Conservation (phyloP, 1,284 basidiomycete species). For the Volvariella volvacea region DNA sequence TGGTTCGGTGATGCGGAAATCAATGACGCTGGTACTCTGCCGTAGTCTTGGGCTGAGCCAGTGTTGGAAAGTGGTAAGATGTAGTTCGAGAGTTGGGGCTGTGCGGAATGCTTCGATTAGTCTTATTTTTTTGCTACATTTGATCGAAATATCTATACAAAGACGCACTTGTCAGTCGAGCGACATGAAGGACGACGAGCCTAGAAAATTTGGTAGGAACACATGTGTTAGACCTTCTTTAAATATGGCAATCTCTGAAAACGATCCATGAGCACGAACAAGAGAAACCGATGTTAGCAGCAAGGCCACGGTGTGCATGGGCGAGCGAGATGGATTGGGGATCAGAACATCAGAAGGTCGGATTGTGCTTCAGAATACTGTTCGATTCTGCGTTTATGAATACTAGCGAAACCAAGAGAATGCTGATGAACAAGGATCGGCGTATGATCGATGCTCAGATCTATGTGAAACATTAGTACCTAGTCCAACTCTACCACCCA, state of each 20-base stretch:
- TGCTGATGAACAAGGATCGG: no score
- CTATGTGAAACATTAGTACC: no score
- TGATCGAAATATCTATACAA: constrained; percentile 28
- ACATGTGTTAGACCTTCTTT: constrained; percentile 81
- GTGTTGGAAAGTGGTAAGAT: constrained; percentile 73
- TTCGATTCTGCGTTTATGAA: no score
- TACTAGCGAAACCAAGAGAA: no score
- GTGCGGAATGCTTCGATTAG: constrained; percentile 54
- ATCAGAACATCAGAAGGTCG: constrained; percentile 90
- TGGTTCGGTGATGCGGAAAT: constrained; percentile 94
- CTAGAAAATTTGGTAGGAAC: constrained; percentile 75
- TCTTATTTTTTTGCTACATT: no score
- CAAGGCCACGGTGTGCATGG: constrained; percentile 86
- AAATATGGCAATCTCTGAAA: constrained; percentile 60
- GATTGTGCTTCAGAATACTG: constrained; percentile 7
- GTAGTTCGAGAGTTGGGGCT: constrained; percentile 87
- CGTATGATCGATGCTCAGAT: no score
- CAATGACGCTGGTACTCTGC: constrained; percentile 89
- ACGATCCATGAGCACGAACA: constrained; percentile 23
- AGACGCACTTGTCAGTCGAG: constrained; percentile 87
- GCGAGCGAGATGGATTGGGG: constrained; percentile 73
- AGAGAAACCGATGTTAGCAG: constrained; percentile 89
- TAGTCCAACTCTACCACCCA: no score
- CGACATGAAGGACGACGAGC: constrained; percentile 81
- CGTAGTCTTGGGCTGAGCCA: constrained; percentile 74